phyloP scores from a whole-genome alignment of 2,329 filamentous ascomycete species.

The Botrytis tulipae region DNA sequence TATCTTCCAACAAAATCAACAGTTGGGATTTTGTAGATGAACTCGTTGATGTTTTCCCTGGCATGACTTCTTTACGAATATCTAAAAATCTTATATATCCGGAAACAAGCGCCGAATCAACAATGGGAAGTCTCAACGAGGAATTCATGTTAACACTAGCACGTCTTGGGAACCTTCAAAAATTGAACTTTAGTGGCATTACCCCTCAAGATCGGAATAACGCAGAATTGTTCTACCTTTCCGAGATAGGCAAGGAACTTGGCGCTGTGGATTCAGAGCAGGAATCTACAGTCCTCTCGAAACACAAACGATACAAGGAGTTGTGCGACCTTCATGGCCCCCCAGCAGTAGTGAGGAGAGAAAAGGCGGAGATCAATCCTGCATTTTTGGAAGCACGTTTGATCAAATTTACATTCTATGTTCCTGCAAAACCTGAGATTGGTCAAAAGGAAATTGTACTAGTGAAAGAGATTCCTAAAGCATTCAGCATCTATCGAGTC shows the following conservation, averaged over 20 bases:
- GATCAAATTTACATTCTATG: constrained; percentile 59
- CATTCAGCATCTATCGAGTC: constrained; percentile 76
- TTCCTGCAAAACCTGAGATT: constrained; percentile 26
- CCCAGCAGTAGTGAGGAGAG: constrained; percentile 57
- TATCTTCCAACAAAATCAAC: constrained; percentile 69
- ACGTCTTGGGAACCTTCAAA: constrained; percentile 64
- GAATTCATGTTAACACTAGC: constrained; percentile 86
- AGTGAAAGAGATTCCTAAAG: constrained; percentile 61
- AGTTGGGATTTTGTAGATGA: constrained; percentile 73
- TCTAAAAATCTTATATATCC: constrained; percentile 81
- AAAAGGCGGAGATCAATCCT: constrained; percentile 59
- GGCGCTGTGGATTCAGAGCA: constrained; percentile 54
- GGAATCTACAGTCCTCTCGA: constrained; percentile 54
- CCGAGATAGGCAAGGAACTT: constrained; percentile 75
- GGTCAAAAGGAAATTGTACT: constrained; percentile 27
- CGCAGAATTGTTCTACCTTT: constrained; percentile 91
- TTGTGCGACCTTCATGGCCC: constrained; percentile 76
- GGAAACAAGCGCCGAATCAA: constrained; percentile 41
- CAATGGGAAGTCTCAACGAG: constrained; percentile 63
- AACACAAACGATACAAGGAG: constrained; percentile 70
- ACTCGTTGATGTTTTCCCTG: constrained; percentile 67
- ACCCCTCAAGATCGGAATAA: constrained; percentile 74
- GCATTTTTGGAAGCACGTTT: constrained; percentile 80
- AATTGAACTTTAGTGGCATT: constrained; percentile 73
- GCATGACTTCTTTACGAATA: constrained; percentile 71